phyloP scores from a whole-genome alignment of 2,329 filamentous ascomycete genomes.

The Neofusicoccum sp. region DNA sequence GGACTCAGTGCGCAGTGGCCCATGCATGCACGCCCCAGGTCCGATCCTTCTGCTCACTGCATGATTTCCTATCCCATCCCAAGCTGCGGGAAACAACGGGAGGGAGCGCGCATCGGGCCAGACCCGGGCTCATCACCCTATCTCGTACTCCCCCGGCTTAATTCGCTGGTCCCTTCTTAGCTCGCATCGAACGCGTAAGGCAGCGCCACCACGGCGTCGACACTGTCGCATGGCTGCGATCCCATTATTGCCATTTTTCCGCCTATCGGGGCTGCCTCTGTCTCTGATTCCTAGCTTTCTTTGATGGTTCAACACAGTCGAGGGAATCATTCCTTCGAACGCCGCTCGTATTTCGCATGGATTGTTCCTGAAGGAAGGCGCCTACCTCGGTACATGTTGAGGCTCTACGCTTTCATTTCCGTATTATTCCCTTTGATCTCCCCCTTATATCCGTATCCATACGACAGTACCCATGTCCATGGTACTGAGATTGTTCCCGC shows the following conservation, averaged over 20 bases:
- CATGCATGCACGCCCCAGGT: conserved; percentile 1
- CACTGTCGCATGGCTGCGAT: not conserved
- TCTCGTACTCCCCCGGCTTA: not conserved
- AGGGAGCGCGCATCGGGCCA: conserved; percentile 9
- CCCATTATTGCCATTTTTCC: conserved; percentile 2
- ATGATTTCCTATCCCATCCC: not conserved
- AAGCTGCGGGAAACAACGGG: conserved; percentile 2
- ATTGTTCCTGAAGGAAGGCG: not conserved
- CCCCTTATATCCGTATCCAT: not conserved
- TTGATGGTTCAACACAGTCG: not conserved
- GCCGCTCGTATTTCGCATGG: not conserved
- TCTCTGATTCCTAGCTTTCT: not conserved
- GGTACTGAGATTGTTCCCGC: not conserved
- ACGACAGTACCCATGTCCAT: not conserved
- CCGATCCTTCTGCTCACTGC: conserved; percentile 6
- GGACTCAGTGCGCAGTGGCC: not conserved
- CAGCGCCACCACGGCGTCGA: not conserved
- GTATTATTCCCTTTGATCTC: too few relatives aligned
- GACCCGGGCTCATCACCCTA: conserved; percentile 12
- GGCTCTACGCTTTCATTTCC: too few relatives aligned
- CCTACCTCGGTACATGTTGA: not conserved
- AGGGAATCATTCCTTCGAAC: not conserved
- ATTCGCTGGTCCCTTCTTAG: not conserved
- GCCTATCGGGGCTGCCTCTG: not conserved
- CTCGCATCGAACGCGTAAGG: conserved; percentile 1